A percentile compares a stretch with the other conserved stretches of the same genome.
Evolutionary conservation across 2,329 filamentous ascomycete genomes (phyloP).

Genomic region (Monilinia vaccinii-corymbosi): DNA sequence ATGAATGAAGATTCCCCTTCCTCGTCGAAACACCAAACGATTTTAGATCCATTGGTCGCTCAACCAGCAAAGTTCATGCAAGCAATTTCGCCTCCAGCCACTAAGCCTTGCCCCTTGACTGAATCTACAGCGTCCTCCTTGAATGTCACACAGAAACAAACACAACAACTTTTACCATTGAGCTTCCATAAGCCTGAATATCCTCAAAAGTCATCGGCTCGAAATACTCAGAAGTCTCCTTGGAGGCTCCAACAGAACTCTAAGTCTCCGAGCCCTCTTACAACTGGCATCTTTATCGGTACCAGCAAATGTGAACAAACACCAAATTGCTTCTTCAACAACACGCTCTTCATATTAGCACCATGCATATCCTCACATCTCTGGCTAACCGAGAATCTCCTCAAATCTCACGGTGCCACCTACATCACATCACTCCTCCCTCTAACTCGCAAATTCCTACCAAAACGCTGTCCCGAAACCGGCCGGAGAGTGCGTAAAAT

Average conservation of each 20-base stretch:
- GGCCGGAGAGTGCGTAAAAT: constrained; percentile 23
- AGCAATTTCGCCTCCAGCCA: neutral
- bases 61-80: neutral
- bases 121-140: neutral
- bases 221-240: neutral
- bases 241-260: no score
- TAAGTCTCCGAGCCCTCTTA: neutral
- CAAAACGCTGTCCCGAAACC: constrained; percentile 14
- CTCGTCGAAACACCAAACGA: no score
- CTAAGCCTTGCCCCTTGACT: neutral
- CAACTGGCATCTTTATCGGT: constrained; percentile 4
- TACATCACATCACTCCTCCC: constrained; percentile 14
- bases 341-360: constrained; percentile 23
- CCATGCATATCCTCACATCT: constrained; percentile 18
- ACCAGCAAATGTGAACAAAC: constrained; percentile 14
- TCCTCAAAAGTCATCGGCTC: neutral
- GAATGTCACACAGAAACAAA: neutral
- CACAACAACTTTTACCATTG: neutral
- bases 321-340: constrained; percentile 13
- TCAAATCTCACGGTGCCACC: constrained; percentile 17
- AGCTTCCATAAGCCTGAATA: neutral
- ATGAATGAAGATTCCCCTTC: neutral
- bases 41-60: neutral
- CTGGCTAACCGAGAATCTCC: constrained; percentile 18
- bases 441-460: constrained; percentile 14